phyloP scores from a whole-genome alignment of 2,329 filamentous ascomycete species.

The Pseudocercospora ulei region DNA sequence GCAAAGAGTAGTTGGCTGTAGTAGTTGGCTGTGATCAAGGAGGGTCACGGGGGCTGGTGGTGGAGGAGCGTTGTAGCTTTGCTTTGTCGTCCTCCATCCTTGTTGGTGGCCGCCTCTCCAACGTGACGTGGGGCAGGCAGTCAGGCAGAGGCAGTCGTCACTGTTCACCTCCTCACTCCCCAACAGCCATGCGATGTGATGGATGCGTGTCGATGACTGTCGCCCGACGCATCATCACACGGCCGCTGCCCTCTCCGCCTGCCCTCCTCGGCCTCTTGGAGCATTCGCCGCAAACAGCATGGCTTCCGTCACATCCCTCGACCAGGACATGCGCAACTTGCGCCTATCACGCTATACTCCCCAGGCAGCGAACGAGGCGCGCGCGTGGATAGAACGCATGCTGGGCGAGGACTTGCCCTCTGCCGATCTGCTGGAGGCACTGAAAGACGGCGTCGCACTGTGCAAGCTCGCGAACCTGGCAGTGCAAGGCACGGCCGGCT shows the following conservation, averaged over 20 bases:
- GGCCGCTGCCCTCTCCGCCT: neutral
- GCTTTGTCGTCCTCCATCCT: too few species aligned
- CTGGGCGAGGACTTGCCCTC: constrained; percentile 63
- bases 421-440: constrained; percentile 68
- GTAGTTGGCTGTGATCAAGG: too few species aligned
- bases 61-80: too few species aligned
- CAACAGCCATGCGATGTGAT: too few species aligned
- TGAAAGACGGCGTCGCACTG: constrained; percentile 84
- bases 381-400: constrained; percentile 72
- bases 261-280: too few species aligned
- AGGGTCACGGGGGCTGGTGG: too few species aligned
- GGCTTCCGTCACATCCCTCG: constrained; percentile 87
- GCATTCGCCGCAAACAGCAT: constrained; percentile 47
- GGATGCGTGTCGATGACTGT: neutral
- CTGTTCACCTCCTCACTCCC: too few species aligned
- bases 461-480: constrained; percentile 88
- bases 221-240: neutral
- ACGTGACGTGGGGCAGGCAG: too few species aligned
- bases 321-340: constrained; percentile 89
- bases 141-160: too few species aligned
- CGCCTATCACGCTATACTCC: constrained; percentile 90
- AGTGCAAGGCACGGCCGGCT: constrained; percentile 62
- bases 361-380: constrained; percentile 74
- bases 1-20: too few species aligned
- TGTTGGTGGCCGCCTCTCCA: too few species aligned